A percentile compares a stretch with the other conserved stretches of the same genome.
Conservation (phyloP, 2,329 filamentous ascomycete genomes). For the Aaosphaeria pasadenensis region DNA sequence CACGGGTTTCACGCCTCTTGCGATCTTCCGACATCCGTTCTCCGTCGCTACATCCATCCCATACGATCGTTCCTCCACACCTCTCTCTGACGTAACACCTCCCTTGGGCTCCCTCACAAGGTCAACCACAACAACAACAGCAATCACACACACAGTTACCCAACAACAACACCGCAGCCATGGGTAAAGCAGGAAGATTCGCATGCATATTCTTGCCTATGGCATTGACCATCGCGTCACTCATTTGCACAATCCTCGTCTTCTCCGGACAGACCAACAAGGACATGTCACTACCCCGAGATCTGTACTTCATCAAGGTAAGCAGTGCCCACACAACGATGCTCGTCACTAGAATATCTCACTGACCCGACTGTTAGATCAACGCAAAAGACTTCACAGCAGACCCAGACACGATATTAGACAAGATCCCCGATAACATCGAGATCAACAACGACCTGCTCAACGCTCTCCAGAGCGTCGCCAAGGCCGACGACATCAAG, state of each 20-base stretch:
- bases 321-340: slow-evolving; percentile 38
- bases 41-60: not conserved
- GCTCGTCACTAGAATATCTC: not conserved
- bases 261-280: slow-evolving; percentile 57
- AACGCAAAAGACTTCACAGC: slow-evolving; percentile 53
- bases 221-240: slow-evolving; percentile 70
- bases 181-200: slow-evolving; percentile 74
- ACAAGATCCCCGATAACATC: slow-evolving; percentile 21
- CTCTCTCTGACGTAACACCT: slow-evolving; percentile 1
- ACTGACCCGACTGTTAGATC: not conserved
- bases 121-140: slow-evolving; percentile 8
- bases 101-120: not conserved
- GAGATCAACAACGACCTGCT: slow-evolving; percentile 39
- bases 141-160: slow-evolving; percentile 1
- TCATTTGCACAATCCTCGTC: slow-evolving; percentile 64
- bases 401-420: slow-evolving; percentile 39
- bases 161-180: slow-evolving; percentile 35
- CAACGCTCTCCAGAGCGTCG: slow-evolving; percentile 37
- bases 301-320: slow-evolving; percentile 55
- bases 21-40: slow-evolving; percentile 1
- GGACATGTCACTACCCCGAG: slow-evolving; percentile 43
- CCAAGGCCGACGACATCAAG: slow-evolving; percentile 51
- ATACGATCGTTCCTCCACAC: not conserved
- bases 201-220: slow-evolving; percentile 87
- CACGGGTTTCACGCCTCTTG: too few relatives aligned